Base-by-base conservation (phyloP, 768 basidiomycete species). In the Amanita fuliginea region DNA sequence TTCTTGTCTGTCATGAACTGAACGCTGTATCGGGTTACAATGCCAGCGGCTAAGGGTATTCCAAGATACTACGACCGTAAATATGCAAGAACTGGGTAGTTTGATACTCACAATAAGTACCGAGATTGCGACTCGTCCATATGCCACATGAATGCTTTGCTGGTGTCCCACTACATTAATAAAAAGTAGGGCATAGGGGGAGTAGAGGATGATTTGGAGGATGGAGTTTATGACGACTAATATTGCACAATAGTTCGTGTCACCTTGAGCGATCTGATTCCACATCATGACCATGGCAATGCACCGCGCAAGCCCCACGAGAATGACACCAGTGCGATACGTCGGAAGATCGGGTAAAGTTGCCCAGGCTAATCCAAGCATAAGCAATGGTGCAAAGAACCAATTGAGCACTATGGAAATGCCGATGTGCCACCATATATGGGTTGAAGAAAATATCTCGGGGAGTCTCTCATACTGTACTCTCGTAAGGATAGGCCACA, bases 321-420 rank as follows among this genome's bases (percentile, higher is more conserved):
- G 69, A 57, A 92, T 82, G 3, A 93, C 83, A 2, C 90, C 90
- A 0, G 77, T 76, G 19, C 87, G 76, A 58, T 89, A 86, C 2
- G 73, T 73, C 18, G 80, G 78, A 1, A 84, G 71, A 59, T 92
- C 88, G 1, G 87, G 89, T 0, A 92, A 72, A 3, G 86, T 85
- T 10, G 84, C 86, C 86, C 88, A 91, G 1, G 89, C 87, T 22
- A 87, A 59, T 2, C 70, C 88, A n/a, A 90, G 75, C 89, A 92
- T 93, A 14, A 89, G 57, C 45, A 91, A 73, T 0, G 89, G 89
- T 1, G 82, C 87, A 14, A 86, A 53, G 50, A 90, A 72, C 90
- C 89, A 92, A 60, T 89, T 90, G 21, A 91, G 66, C 22, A 80
- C 19, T 16, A 90, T 55, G 4, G 84, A 86, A 24, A 91, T 69